Evolutionary conservation across 768 basidiomycete species (phyloP).

Genomic region (Paxillus rubicundulus): DNA sequence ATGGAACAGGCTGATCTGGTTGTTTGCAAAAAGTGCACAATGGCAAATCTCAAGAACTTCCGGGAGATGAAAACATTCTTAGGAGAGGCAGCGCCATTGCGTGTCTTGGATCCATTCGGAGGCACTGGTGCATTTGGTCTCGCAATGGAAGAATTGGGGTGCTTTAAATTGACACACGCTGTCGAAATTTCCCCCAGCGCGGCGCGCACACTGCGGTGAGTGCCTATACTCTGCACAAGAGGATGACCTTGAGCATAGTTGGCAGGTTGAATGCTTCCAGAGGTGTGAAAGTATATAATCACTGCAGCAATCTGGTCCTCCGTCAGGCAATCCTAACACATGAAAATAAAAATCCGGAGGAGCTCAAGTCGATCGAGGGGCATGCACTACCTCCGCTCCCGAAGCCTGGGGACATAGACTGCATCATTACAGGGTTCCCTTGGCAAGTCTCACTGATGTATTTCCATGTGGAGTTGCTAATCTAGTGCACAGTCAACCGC

Average conservation of each 20-base stretch:
- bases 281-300: conserved; percentile 57
- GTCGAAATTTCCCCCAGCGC: conserved; percentile 79
- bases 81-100: conserved; percentile 23
- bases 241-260: conserved; percentile 4
- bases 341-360: conserved; percentile 39
- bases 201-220: conserved; percentile 60
- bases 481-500: conserved; percentile 57
- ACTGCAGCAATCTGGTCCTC: conserved; percentile 66
- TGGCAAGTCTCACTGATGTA: conserved; percentile 45
- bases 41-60: conserved; percentile 31
- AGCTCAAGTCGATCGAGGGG: conserved; percentile 39
- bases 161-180: conserved; percentile 58
- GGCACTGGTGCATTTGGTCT: conserved; percentile 60
- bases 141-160: conserved; percentile 54
- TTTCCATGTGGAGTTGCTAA: conserved; percentile 1
- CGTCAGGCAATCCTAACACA: conserved; percentile 53
- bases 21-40: conserved; percentile 48
- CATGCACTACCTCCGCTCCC: conserved; percentile 45
- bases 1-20: conserved; percentile 36
- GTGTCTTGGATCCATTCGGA: conserved; percentile 42
- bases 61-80: conserved; percentile 33
- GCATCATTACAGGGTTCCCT: conserved; percentile 71
- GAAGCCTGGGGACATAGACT: conserved; percentile 52
- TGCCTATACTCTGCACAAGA: neutral
- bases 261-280: conserved; percentile 50